phyloP scores from a whole-genome alignment of 1,139 yeast species.

The Yamadazyma kanchanaburiensis region DNA sequence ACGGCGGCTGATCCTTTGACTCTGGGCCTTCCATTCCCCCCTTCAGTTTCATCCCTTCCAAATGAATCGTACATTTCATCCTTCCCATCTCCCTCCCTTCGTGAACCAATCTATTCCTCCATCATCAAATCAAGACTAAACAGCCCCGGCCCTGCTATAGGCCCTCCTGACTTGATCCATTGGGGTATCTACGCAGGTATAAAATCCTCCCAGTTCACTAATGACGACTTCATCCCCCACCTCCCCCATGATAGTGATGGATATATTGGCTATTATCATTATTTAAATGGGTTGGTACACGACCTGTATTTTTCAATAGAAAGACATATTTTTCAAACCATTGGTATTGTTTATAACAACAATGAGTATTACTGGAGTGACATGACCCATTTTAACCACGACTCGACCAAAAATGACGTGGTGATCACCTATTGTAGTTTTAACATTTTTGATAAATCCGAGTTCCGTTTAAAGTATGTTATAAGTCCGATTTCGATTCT shows the following conservation, averaged over 20 bases:
- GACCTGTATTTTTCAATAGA: conserved; percentile 24
- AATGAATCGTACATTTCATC: too few species aligned
- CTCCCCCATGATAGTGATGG: conserved; percentile 32
- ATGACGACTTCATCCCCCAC: conserved; percentile 24
- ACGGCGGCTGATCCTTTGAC: too few species aligned
- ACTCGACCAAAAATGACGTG: conserved; percentile 23
- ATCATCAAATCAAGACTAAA: conserved; percentile 9
- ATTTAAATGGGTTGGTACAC: conserved; percentile 31
- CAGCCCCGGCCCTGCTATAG: too few species aligned
- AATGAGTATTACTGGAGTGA: conserved; percentile 16
- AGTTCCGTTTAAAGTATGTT: conserved; percentile 38
- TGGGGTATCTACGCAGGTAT: conserved; percentile 37
- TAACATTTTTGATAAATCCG: conserved; percentile 47
- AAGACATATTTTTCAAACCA: conserved; percentile 23
- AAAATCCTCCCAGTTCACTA: conserved; percentile 24
- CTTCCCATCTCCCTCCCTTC: conserved; percentile 11
- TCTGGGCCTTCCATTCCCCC: too few species aligned
- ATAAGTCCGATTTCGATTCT: conserved; percentile 21
- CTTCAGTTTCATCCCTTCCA: too few species aligned
- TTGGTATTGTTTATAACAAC: conserved; percentile 23
- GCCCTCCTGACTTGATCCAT: conserved; percentile 41
- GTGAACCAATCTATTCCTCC: conserved; percentile 12
- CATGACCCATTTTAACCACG: conserved; percentile 11
- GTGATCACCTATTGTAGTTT: conserved; percentile 49
- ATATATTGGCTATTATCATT: conserved; percentile 40